A percentile compares a stretch with the other conserved stretches of the same genome.
Evolutionary conservation across 2,329 filamentous ascomycete species (phyloP).

Genomic region (Colletotrichum sp.): DNA sequence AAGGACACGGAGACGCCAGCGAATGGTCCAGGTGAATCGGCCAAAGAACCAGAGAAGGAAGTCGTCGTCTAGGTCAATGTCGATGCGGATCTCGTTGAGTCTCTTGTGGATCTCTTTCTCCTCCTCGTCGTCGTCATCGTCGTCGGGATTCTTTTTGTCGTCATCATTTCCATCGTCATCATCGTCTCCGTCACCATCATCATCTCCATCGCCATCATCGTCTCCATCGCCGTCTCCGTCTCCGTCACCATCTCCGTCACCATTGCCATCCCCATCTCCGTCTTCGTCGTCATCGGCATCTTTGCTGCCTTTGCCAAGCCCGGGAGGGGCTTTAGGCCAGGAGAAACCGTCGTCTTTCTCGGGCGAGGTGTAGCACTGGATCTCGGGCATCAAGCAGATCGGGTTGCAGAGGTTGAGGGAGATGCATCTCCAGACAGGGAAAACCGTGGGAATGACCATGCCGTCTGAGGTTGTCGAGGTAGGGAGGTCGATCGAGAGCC

Average conservation of each 20-base stretch:
- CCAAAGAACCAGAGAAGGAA: not conserved
- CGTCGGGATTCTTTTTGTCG: not conserved
- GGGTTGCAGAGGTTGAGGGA: not conserved
- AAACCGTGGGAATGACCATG: not conserved
- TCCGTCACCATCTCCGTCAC: not conserved
- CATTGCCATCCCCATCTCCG: not conserved
- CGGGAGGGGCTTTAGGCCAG: not conserved
- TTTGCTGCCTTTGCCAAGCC: not conserved
- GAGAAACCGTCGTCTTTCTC: not conserved
- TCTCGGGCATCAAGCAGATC: not conserved
- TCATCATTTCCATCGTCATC: not conserved
- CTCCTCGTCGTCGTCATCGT: not conserved
- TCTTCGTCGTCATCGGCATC: not conserved
- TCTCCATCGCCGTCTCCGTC: not conserved
- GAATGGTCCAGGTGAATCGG: not conserved
- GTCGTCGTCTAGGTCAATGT: not conserved
- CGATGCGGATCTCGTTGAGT: not conserved
- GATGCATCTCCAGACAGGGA: conserved; percentile 13
- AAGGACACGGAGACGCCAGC: not conserved
- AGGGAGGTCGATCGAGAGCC: conserved; percentile 11
- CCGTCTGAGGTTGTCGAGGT: not conserved
- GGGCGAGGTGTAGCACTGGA: not conserved
- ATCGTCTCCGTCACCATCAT: not conserved
- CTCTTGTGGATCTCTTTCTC: not conserved
- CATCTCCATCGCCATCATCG: not conserved